These are phyloP conservation scores for Purpureocillium takamizusanense DNA, from an alignment of 2,329 filamentous ascomycete genomes.

Conservation along the genomic window DNA sequence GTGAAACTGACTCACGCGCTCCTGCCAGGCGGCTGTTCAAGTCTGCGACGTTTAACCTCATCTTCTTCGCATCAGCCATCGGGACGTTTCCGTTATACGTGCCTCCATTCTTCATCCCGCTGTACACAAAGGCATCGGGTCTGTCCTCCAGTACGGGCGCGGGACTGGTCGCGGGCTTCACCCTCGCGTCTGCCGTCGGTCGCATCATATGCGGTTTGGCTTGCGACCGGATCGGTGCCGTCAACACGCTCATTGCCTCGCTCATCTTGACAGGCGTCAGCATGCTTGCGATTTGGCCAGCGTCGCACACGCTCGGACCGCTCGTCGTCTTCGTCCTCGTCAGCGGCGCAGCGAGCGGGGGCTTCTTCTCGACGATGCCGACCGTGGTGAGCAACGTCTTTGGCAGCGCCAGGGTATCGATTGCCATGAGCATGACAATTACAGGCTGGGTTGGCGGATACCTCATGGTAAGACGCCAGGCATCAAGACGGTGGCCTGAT, in stretches of 20 bases:
- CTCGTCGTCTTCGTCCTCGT: slow-evolving; percentile 48
- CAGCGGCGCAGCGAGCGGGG: slow-evolving; percentile 52
- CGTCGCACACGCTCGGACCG: slow-evolving; percentile 42
- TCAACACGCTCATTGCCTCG: slow-evolving; percentile 45
- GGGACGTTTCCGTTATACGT: slow-evolving; percentile 53
- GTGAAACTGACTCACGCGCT: neutral
- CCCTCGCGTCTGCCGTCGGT: slow-evolving; percentile 49
- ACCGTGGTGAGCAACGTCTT: slow-evolving; percentile 53
- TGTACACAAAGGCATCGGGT: slow-evolving; percentile 46
- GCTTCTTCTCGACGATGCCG: slow-evolving; percentile 56
- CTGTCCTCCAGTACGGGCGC: slow-evolving; percentile 44
- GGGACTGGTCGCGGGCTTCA: slow-evolving; percentile 51
- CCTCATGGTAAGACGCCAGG: slow-evolving; percentile 43
- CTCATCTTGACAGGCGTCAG: slow-evolving; percentile 44
- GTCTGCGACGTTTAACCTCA: slow-evolving; percentile 37
- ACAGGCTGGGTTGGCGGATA: slow-evolving; percentile 54
- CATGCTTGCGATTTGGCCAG: slow-evolving; percentile 53
- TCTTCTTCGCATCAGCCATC: slow-evolving; percentile 46
- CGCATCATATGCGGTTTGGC: slow-evolving; percentile 43
- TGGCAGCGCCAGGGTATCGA: slow-evolving; percentile 42
- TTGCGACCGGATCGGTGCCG: slow-evolving; percentile 43
- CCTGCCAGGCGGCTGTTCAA: slow-evolving; percentile 40
- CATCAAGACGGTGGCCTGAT: neutral
- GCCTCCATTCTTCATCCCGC: slow-evolving; percentile 51
- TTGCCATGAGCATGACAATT: slow-evolving; percentile 53